A percentile compares a stretch with the other conserved stretches of the same genome.
Conservation (phyloP, 2,329 filamentous ascomycete genomes). For the Pseudogymnoascus sp. region DNA sequence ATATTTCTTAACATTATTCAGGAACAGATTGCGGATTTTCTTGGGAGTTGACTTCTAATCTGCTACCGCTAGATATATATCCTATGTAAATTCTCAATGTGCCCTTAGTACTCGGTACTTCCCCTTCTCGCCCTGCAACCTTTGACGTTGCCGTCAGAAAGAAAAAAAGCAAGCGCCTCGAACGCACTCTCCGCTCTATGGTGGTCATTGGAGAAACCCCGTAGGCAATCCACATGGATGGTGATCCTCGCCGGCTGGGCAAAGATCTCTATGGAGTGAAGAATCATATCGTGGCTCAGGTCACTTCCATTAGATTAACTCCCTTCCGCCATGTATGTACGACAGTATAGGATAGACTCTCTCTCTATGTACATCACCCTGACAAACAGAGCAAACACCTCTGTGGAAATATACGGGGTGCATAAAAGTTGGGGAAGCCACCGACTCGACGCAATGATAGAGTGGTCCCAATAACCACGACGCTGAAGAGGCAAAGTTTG, state of each 20-base stretch:
- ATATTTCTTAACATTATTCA: background rate
- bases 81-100: slow-evolving; percentile 61
- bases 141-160: slow-evolving; percentile 66
- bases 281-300: slow-evolving; percentile 91
- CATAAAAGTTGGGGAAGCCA: background rate
- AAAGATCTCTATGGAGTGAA: slow-evolving; percentile 90
- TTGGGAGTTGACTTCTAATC: background rate
- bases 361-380: too few relatives aligned
- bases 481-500: background rate
- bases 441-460: background rate
- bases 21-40: background rate
- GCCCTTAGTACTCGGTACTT: slow-evolving; percentile 93
- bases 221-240: slow-evolving; percentile 87
- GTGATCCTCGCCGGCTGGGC: slow-evolving; percentile 83
- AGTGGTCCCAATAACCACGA: background rate
- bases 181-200: slow-evolving; percentile 94
- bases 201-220: slow-evolving; percentile 90
- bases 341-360: slow-evolving; percentile 86
- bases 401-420: too few relatives aligned
- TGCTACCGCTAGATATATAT: background rate
- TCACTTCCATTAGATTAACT: too few relatives aligned
- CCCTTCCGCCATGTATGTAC: slow-evolving; percentile 90
- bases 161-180: slow-evolving; percentile 87
- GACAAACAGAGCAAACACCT: too few relatives aligned
- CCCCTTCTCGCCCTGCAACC: slow-evolving; percentile 73